Evolutionary conservation across 1,139 yeast genomes (phyloP).

Genomic region (Yamadazyma atlantica): DNA sequence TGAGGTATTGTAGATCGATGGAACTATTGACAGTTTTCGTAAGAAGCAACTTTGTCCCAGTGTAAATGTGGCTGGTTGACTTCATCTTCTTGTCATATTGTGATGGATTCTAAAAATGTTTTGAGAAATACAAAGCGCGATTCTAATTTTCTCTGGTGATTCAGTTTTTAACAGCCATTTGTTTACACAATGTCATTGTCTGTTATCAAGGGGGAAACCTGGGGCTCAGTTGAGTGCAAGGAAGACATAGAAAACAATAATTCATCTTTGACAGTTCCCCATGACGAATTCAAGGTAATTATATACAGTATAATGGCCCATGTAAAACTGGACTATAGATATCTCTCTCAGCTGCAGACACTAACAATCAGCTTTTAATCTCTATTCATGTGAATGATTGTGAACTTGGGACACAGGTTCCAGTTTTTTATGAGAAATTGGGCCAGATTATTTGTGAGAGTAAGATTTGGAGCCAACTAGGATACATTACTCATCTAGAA

Average conservation of each 20-base stretch:
- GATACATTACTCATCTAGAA: background rate
- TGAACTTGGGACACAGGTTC: background rate
- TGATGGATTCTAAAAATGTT: too few relatives aligned
- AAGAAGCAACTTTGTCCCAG: background rate
- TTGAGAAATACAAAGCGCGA: too few relatives aligned
- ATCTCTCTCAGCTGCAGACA: background rate
- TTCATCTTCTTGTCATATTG: too few relatives aligned
- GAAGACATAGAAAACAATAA: background rate
- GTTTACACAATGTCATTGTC: background rate
- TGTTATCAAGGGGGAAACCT: background rate
- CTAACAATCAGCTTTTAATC: background rate
- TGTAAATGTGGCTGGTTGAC: too few relatives aligned
- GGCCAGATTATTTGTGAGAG: background rate
- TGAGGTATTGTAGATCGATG: background rate
- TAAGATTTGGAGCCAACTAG: background rate
- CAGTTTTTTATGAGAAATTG: background rate
- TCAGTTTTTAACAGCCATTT: constrained; percentile 1
- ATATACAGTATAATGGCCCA: too few relatives aligned
- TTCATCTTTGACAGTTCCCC: background rate
- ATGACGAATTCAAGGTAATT: background rate
- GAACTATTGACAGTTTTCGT: background rate
- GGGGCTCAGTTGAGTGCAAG: background rate
- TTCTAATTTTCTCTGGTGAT: too few relatives aligned
- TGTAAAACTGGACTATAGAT: background rate
- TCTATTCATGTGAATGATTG: background rate